Conservation (phyloP, 495 filamentous ascomycete genomes). For the Mycothermus thermophilus region DNA sequence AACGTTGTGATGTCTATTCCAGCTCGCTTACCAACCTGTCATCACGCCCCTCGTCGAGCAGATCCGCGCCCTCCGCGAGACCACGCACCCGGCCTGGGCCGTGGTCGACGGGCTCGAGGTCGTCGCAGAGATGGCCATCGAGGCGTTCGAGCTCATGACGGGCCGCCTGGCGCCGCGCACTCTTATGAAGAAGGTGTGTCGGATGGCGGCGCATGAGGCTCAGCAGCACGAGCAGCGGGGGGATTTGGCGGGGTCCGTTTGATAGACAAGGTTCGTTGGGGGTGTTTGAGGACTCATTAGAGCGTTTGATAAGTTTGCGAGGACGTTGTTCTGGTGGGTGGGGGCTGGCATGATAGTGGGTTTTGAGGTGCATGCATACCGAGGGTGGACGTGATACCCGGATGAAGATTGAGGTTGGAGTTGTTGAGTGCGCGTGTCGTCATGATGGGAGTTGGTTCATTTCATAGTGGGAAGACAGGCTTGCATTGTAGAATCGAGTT, state of each 20-base stretch:
- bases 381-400: no score
- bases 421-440: no score
- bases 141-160: conserved; percentile 72
- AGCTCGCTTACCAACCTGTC: conserved; percentile 61
- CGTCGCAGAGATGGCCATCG: conserved; percentile 67
- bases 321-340: no score
- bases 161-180: conserved; percentile 64
- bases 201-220: conserved; percentile 28
- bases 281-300: no score
- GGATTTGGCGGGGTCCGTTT: no score
- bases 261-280: no score
- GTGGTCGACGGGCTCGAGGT: conserved; percentile 71
- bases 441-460: no score
- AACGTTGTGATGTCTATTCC: not conserved
- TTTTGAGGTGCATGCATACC: no score
- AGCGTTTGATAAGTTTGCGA: no score
- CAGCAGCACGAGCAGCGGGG: conserved; percentile 12
- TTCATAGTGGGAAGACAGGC: not conserved
- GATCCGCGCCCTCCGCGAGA: conserved; percentile 39
- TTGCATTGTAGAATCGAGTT: no score
- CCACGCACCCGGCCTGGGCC: conserved; percentile 52
- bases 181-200: conserved; percentile 48
- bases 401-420: no score
- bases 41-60: conserved; percentile 58
- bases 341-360: no score